Base-by-base conservation (phyloP, 176 grass and related monocot genomes). In the Hyparrhenia diplandra region DNA sequence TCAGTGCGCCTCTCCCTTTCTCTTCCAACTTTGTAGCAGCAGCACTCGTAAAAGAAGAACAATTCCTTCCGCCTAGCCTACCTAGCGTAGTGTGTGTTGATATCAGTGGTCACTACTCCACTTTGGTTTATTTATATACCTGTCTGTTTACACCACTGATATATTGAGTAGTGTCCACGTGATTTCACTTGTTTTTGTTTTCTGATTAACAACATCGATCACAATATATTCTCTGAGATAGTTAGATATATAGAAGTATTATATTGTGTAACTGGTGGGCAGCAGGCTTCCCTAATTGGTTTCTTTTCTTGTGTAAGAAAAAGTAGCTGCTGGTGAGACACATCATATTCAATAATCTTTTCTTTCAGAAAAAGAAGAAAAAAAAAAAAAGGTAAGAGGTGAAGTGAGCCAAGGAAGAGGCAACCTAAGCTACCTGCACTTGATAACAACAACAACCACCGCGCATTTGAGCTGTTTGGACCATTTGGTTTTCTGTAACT, bases 401-500 rank as follows among this genome's bases (percentile, higher is more conserved):
- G 4, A n/a, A 17, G 45, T 24, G n/a, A 24, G n/a, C 55, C 8
- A 59, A 73, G 28, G 4, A 10, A 17, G 28, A 25, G 5, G 20
- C 35, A 45, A 18, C 18, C 67, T 61, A n/a, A 24, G 21, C 21
- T 58, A 28, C 11, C 69, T 29, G 36, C 67, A 75, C 37, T 30
- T 27, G 17, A 45, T 12, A 30, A 35, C 45, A 47, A 17, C 69
- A 74, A 5, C 52, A 77, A 30, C 82, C 28, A 36, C n/a, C n/a
- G n/a, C n/a, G n/a, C 63, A 84, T 2, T 42, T 1, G 67, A 39
- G 51, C 8, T 64, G 36, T 18, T 40, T 74, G 77, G 60, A 86
- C 69, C 77, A 51, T 67, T 67, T 86, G 46, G 84, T 80, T 67
- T 65, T 36, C 45, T 59, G 77, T 67, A 67, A 43, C 36, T 27